Evolutionary conservation across 345 rosid genomes (phyloP).

Genomic region (Corymbia maculata): DNA sequence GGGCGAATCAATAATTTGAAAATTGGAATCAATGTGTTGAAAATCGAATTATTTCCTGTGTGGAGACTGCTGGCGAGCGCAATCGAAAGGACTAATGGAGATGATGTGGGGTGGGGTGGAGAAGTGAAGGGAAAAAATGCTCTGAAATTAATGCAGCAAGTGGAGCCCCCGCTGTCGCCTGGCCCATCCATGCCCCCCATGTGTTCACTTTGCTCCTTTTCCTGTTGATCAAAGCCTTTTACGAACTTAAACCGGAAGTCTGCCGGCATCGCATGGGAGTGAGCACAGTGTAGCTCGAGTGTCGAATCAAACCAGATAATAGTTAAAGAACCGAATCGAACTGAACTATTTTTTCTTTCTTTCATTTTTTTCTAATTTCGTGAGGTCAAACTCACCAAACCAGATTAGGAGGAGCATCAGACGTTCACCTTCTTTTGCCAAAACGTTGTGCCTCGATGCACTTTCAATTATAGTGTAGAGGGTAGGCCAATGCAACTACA

Average conservation of each 20-base stretch:
- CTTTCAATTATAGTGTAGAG: not conserved
- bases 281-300: rapidly evolving
- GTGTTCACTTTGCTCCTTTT: not conserved
- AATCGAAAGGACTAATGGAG: not conserved
- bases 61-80: not conserved
- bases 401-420: not conserved
- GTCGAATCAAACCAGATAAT: not conserved
- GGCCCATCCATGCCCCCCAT: not conserved
- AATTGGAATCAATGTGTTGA: no score
- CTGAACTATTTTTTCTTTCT: not conserved
- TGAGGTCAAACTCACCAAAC: not conserved
- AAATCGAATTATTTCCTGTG: not conserved
- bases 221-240: not conserved
- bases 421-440: not conserved
- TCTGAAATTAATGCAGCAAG: not conserved
- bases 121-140: not conserved
- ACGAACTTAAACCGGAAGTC: not conserved
- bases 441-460: not conserved
- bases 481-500: not conserved
- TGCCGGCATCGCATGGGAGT: not conserved
- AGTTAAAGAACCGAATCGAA: no score
- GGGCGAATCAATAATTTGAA: not conserved
- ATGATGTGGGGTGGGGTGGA: not conserved
- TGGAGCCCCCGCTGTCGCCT: not conserved
- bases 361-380: not conserved